Conservation (phyloP, 2,329 filamentous ascomycete genomes). For the Alternaria brassicae region DNA sequence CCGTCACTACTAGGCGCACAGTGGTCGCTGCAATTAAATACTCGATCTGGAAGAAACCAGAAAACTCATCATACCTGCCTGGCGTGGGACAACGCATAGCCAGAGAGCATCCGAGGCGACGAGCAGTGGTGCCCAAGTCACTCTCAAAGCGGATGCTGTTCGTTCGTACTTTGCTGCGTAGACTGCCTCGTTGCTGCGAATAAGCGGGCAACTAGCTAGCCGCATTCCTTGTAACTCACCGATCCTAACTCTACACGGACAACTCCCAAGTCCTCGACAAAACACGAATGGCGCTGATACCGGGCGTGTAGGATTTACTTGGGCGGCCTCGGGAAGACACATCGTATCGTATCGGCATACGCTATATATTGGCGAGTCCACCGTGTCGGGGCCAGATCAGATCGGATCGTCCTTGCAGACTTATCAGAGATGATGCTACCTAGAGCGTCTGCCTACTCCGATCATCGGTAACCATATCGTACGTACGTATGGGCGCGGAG, state of each 20-base stretch:
- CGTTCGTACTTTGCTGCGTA: not conserved
- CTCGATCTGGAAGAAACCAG: not conserved
- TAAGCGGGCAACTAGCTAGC: not conserved
- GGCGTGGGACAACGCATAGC: not conserved
- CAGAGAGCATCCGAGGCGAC: not conserved
- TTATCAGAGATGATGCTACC: not conserved
- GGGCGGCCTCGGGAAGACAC: not conserved
- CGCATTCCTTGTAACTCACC: slow-evolving; percentile 4
- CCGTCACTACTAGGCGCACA: not conserved
- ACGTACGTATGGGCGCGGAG: too few species aligned
- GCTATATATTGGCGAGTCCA: not conserved
- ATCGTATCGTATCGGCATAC: not conserved
- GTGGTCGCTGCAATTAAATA: not conserved
- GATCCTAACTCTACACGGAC: not conserved
- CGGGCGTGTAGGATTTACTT: not conserved
- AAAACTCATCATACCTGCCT: not conserved
- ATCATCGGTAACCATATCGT: not conserved
- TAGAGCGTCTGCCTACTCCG: not conserved
- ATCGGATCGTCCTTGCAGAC: not conserved
- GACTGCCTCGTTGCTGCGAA: not conserved
- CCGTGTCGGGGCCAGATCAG: not conserved
- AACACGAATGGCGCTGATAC: not conserved
- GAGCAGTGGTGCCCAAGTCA: not conserved
- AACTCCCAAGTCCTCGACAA: not conserved
- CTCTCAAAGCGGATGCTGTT: not conserved